Conservation (phyloP, 495 filamentous ascomycete species). For the Pseudevernia furfuracea region DNA sequence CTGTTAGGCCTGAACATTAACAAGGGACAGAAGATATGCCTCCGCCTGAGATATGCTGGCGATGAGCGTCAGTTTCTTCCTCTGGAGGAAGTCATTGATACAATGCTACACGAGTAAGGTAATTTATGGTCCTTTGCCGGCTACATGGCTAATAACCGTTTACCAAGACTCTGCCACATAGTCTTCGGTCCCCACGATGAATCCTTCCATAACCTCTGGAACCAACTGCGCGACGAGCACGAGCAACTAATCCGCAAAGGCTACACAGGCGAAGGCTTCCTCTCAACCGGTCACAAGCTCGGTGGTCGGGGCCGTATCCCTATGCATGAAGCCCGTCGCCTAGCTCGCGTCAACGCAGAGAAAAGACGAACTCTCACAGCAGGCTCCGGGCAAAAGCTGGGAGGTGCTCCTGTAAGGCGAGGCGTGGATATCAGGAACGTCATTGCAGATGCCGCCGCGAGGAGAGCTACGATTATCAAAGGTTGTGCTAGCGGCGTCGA, state of each 20-base stretch:
- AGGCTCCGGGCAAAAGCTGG: conserved; percentile 67
- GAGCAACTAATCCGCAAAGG: conserved; percentile 66
- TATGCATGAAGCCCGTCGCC: conserved; percentile 64
- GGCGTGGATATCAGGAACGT: conserved; percentile 67
- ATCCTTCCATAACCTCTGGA: conserved; percentile 77
- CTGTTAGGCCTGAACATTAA: conserved; percentile 80
- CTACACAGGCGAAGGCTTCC: conserved; percentile 87
- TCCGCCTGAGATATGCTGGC: conserved; percentile 71
- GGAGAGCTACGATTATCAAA: conserved; percentile 56
- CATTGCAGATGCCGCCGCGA: conserved; percentile 64
- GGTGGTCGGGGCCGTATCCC: conserved; percentile 58
- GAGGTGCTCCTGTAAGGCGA: conserved; percentile 53
- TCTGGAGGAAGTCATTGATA: conserved; percentile 72
- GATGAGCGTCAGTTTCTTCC: conserved; percentile 75
- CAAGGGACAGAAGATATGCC: conserved; percentile 65
- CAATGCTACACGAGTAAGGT: conserved; percentile 86
- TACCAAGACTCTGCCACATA: conserved; percentile 67
- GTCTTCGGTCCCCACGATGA: conserved; percentile 74
- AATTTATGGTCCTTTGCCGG: not conserved
- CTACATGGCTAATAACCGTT: not conserved
- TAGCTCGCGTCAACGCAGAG: conserved; percentile 70
- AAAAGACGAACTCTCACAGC: conserved; percentile 50
- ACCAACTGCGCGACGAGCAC: conserved; percentile 80
- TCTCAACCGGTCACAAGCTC: conserved; percentile 63
- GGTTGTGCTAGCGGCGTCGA: conserved; percentile 63